Conservation (phyloP, 2,329 filamentous ascomycete species). For the Botrytis galanthina region DNA sequence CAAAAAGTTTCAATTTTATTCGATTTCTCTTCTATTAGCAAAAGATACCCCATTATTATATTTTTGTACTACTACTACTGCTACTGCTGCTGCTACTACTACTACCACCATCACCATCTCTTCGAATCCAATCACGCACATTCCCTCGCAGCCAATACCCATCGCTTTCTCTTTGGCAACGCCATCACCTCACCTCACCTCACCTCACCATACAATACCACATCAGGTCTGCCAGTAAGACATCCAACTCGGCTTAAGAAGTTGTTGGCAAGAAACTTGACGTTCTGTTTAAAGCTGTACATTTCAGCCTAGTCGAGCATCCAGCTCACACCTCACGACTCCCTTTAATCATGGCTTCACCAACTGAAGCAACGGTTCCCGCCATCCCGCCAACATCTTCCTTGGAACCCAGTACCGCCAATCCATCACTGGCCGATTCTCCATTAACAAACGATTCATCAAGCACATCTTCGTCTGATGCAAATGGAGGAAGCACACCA, state of each 20-base stretch:
- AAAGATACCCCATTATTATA: slow-evolving; percentile 19
- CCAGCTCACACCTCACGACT: slow-evolving; percentile 5
- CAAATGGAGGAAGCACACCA: slow-evolving; percentile 19
- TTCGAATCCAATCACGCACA: slow-evolving; percentile 10
- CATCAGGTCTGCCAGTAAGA: slow-evolving; percentile 1
- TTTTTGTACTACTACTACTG: background rate
- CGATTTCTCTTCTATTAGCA: slow-evolving; percentile 1
- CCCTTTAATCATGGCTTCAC: slow-evolving; percentile 15
- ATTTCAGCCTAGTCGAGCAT: slow-evolving; percentile 13
- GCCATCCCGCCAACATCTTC: slow-evolving; percentile 7
- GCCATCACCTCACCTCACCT: background rate
- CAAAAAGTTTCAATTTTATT: slow-evolving; percentile 9
- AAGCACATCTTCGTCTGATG: slow-evolving; percentile 20
- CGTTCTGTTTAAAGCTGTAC: background rate
- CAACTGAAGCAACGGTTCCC: slow-evolving; percentile 11
- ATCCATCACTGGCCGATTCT: slow-evolving; percentile 14
- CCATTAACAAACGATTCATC: slow-evolving; percentile 11
- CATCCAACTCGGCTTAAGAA: background rate
- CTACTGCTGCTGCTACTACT: background rate
- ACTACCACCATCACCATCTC: background rate
- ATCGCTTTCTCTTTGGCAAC: background rate
- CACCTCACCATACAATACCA: background rate
- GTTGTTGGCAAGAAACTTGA: background rate
- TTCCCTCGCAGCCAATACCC: background rate
- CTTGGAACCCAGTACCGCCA: slow-evolving; percentile 11